Percentiles rank a stretch among this genome's conserved stretches.
Conservation (phyloP, 73 alveolate species). For the Breviolum minutum region DNA sequence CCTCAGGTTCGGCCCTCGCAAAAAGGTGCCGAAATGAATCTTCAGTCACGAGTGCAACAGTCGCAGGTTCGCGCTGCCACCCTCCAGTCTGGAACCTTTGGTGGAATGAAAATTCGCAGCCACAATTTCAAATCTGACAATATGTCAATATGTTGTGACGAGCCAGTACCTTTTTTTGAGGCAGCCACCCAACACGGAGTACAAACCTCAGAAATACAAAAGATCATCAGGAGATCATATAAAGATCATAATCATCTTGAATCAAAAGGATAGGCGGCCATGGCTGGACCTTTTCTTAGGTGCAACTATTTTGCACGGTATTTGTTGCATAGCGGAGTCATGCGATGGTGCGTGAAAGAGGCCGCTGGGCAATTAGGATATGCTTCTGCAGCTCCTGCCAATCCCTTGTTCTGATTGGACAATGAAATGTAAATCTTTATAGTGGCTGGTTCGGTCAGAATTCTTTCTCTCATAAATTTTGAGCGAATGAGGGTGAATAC, state of each 20-base stretch:
- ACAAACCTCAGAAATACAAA: not conserved
- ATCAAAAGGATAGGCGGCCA: too few species aligned
- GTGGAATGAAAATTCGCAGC: not conserved
- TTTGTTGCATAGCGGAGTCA: slow-evolving; percentile 80
- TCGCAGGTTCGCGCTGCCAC: slow-evolving; percentile 87
- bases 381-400: not conserved
- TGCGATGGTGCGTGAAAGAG: slow-evolving; percentile 71
- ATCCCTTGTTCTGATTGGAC: not conserved
- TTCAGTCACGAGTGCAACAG: not conserved
- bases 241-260: not conserved
- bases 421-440: too few species aligned
- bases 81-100: slow-evolving; percentile 24
- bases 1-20: slow-evolving; percentile 35
- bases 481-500: too few species aligned
- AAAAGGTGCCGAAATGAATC: not conserved
- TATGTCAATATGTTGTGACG: not conserved
- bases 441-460: too few species aligned
- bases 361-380: not conserved
- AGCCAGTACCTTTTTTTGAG: not conserved
- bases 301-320: slow-evolving; percentile 87
- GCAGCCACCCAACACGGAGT: slow-evolving; percentile 89
- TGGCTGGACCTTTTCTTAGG: not conserved
- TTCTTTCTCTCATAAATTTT: too few species aligned
- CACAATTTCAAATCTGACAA: not conserved
- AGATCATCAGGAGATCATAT: not conserved